Conservation (phyloP, 495 filamentous ascomycete species). For the Penicillium cosmopolitanum region DNA sequence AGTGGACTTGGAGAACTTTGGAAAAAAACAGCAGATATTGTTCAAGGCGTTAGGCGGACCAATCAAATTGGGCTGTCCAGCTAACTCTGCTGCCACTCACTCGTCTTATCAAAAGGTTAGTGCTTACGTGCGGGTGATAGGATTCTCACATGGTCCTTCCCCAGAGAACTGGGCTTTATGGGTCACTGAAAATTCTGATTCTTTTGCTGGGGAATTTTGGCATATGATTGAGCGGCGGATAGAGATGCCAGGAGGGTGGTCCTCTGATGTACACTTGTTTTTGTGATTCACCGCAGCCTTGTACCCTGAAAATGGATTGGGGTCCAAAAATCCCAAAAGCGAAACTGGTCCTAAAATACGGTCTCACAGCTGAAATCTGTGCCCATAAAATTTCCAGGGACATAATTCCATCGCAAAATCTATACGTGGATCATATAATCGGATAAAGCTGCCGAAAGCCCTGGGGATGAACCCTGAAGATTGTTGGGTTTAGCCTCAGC, state of each 20-base stretch:
- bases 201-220: conserved; percentile 11
- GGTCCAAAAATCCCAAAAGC: not conserved
- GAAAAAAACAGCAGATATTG: too few relatives aligned
- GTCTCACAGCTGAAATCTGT: not conserved
- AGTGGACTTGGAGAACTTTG: too few relatives aligned
- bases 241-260: conserved; percentile 13
- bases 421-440: not conserved
- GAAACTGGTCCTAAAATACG: not conserved
- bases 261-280: conserved; percentile 3
- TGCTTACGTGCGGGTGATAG: too few relatives aligned
- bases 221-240: conserved; percentile 8
- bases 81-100: too few relatives aligned
- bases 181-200: not conserved
- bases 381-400: not conserved
- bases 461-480: not conserved
- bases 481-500: not conserved
- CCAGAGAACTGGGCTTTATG: conserved; percentile 10
- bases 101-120: too few relatives aligned
- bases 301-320: not conserved
- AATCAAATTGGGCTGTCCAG: too few relatives aligned
- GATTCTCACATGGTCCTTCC: conserved; percentile 8
- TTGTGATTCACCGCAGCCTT: not conserved
- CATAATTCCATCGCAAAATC: not conserved
- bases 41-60: too few relatives aligned
- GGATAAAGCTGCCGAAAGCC: not conserved